Conservation (phyloP, 371 early-diverging fungal species). For the Blyttiomyces sp. region DNA sequence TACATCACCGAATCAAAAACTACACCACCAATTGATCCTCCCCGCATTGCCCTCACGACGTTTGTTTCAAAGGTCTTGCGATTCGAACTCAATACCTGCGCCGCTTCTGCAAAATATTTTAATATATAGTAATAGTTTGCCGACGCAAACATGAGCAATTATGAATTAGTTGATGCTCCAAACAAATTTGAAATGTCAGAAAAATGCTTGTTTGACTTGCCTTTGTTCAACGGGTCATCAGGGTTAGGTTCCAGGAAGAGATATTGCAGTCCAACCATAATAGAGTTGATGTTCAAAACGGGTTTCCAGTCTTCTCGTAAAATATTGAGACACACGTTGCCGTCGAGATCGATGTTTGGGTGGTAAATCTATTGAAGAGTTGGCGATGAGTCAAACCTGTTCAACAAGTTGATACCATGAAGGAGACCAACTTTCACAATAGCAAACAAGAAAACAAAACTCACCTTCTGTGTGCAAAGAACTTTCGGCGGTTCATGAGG, state of each 20-base stretch:
- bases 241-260: slow-evolving; percentile 98
- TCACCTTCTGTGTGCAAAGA: slow-evolving; percentile 85
- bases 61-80: slow-evolving; percentile 62
- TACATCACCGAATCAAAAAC: slow-evolving; percentile 50
- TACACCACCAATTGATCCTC: slow-evolving; percentile 62
- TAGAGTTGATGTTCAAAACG: slow-evolving; percentile 93
- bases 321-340: slow-evolving; percentile 98
- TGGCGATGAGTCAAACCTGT: no score
- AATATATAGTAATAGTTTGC: background rate
- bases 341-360: slow-evolving; percentile 98
- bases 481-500: slow-evolving; percentile 99
- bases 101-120: no score
- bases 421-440: slow-evolving; percentile 1
- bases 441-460: no score
- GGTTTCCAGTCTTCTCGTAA: slow-evolving; percentile 99
- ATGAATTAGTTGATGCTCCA: no score
- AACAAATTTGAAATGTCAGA: slow-evolving; percentile 4
- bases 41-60: slow-evolving; percentile 68
- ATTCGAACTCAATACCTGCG: slow-evolving; percentile 67
- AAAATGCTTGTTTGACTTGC: slow-evolving; percentile 33
- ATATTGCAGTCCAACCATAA: slow-evolving; percentile 93
- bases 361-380: slow-evolving; percentile 84
- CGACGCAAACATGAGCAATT: background rate
- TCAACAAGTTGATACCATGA: no score
- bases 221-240: slow-evolving; percentile 97